phyloP scores from a whole-genome alignment of 768 basidiomycete species.

The Astraeus odoratus region DNA sequence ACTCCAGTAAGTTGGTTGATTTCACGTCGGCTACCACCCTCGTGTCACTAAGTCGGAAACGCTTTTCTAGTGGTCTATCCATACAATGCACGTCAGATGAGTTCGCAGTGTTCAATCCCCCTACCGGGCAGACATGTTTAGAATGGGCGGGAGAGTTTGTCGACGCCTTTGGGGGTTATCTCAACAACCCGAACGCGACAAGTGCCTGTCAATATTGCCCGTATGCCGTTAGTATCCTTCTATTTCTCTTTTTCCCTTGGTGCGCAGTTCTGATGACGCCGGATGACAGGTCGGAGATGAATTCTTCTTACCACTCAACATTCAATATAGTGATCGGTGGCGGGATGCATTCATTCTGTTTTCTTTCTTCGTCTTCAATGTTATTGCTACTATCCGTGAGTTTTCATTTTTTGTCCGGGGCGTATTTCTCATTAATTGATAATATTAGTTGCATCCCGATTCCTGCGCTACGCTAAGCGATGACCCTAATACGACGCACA shows the following conservation, averaged over 20 bases:
- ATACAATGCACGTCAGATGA: slow-evolving; percentile 67
- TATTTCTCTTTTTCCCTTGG: background rate
- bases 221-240: slow-evolving; percentile 36
- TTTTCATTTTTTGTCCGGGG: background rate
- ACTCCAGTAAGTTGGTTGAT: slow-evolving; percentile 46
- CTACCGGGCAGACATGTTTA: slow-evolving; percentile 63
- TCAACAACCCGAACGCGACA: slow-evolving; percentile 59
- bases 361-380: slow-evolving; percentile 66
- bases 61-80: slow-evolving; percentile 42
- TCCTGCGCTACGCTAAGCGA: slow-evolving; percentile 65
- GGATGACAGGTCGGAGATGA: slow-evolving; percentile 50
- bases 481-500: no score
- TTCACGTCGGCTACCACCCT: background rate
- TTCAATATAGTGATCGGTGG: slow-evolving; percentile 56
- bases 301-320: slow-evolving; percentile 64
- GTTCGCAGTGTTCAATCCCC: slow-evolving; percentile 66
- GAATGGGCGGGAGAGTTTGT: slow-evolving; percentile 70
- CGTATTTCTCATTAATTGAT: background rate
- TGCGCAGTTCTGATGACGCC: slow-evolving; percentile 1
- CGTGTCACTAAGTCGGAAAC: background rate
- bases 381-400: slow-evolving; percentile 49
- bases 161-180: slow-evolving; percentile 57
- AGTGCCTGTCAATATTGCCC: slow-evolving; percentile 67
- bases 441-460: slow-evolving; percentile 60
- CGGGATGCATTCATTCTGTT: slow-evolving; percentile 63